A percentile compares a stretch with the other conserved stretches of the same genome.
Evolutionary conservation across 805 yeast genomes (phyloP).

Genomic region (Lipomyces japonicus): DNA sequence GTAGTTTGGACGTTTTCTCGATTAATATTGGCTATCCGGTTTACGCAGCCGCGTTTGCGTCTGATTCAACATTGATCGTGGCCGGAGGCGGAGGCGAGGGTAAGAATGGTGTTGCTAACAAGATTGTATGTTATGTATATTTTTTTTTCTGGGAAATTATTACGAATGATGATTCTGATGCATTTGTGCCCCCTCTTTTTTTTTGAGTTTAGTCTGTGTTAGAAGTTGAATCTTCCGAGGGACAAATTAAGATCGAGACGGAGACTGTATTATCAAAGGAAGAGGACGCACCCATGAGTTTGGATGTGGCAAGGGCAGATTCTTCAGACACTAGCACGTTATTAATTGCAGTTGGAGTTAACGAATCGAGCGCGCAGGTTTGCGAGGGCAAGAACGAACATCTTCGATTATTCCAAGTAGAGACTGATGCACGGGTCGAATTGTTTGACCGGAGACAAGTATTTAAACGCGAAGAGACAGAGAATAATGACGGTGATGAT

Average conservation of each 20-base stretch:
- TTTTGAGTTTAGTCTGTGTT: conserved; percentile 38
- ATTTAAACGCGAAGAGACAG: conserved; percentile 47
- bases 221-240: conserved; percentile 51
- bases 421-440: conserved; percentile 41
- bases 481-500: conserved; percentile 50
- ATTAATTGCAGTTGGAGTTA: conserved; percentile 67
- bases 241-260: conserved; percentile 13
- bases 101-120: conserved; percentile 81
- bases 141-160: background rate
- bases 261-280: conserved; percentile 33
- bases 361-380: conserved; percentile 56
- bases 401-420: conserved; percentile 54
- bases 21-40: conserved; percentile 51
- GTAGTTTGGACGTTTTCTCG: conserved; percentile 3
- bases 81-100: conserved; percentile 98
- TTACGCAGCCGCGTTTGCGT: conserved; percentile 69
- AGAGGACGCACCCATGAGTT: conserved; percentile 86
- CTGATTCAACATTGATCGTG: conserved; percentile 57
- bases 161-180: background rate
- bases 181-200: background rate
- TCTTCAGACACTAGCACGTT: conserved; percentile 30
- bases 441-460: conserved; percentile 47
- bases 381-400: conserved; percentile 60
- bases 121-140: conserved; percentile 41
- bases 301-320: conserved; percentile 50